Evolutionary conservation across 1,284 basidiomycete genomes (phyloP).

Genomic region (Ceratobasidium sp.): DNA sequence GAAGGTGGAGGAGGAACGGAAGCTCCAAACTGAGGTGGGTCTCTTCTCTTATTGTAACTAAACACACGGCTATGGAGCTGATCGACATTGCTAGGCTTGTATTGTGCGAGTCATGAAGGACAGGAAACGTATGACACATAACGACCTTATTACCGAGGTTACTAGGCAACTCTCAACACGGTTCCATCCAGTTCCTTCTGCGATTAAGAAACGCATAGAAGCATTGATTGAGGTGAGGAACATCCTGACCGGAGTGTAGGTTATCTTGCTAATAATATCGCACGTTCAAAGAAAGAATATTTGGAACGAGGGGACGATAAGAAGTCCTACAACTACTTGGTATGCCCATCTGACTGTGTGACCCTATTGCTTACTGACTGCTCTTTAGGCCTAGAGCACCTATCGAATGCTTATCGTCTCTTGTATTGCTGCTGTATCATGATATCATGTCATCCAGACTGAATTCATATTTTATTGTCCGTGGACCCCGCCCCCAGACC

Average conservation of each 20-base stretch:
- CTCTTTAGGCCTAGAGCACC: neutral
- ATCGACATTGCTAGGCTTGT: conserved; percentile 75
- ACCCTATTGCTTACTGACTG: neutral
- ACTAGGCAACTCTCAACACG: conserved; percentile 86
- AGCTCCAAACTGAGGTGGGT: conserved; percentile 87
- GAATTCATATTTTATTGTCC: too few species aligned
- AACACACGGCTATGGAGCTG: neutral
- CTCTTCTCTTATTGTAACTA: neutral
- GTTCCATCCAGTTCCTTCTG: conserved; percentile 87
- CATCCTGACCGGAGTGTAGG: neutral
- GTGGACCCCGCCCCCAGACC: too few species aligned
- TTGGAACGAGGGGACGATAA: conserved; percentile 83
- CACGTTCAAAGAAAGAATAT: conserved; percentile 75
- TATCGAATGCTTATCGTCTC: neutral
- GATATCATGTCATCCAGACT: neutral
- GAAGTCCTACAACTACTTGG: conserved; percentile 86
- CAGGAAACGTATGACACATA: conserved; percentile 89
- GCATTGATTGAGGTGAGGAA: conserved; percentile 88
- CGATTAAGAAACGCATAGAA: conserved; percentile 96
- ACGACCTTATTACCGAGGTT: conserved; percentile 92
- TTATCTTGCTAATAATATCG: conserved; percentile 37
- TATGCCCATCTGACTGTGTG: conserved; percentile 50
- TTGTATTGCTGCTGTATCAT: neutral
- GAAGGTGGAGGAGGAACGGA: conserved; percentile 93
- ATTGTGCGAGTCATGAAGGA: conserved; percentile 99